phyloP scores from a whole-genome alignment of 2,329 filamentous ascomycete genomes.

The Beauveria caledonica region DNA sequence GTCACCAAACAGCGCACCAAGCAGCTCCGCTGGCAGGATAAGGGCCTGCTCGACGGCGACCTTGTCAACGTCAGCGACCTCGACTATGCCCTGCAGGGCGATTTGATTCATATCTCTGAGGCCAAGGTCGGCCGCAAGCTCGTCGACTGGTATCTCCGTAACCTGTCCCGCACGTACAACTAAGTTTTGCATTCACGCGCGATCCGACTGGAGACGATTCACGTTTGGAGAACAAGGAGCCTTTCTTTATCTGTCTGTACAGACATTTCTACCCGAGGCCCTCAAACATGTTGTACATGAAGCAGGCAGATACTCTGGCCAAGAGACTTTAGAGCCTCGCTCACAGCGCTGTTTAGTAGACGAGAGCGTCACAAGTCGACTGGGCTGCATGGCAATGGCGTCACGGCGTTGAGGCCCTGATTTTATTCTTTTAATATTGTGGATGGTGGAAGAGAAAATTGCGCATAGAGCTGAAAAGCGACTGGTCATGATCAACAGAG shows the following conservation, averaged over 20 bases:
- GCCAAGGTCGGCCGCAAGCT: constrained; percentile 95
- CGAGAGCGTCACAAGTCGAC: constrained; percentile 3
- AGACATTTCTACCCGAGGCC: constrained; percentile 1
- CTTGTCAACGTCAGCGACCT: constrained; percentile 89
- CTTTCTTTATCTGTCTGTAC: neutral
- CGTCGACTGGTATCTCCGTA: constrained; percentile 98
- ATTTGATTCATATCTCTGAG: constrained; percentile 97
- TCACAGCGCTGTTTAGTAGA: neutral
- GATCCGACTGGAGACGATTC: neutral
- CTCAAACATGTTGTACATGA: neutral
- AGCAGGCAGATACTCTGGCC: constrained; percentile 1
- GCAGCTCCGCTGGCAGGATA: constrained; percentile 87
- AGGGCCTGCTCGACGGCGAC: constrained; percentile 84
- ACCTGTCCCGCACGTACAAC: constrained; percentile 89
- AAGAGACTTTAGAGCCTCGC: neutral
- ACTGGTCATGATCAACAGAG: neutral
- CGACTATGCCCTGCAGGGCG: constrained; percentile 93
- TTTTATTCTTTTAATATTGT: constrained; percentile 7
- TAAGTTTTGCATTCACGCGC: constrained; percentile 13
- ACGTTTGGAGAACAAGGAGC: neutral
- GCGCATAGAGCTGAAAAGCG: constrained; percentile 1
- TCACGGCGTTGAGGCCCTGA: constrained; percentile 31
- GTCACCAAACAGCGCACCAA: constrained; percentile 98
- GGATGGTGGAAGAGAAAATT: neutral
- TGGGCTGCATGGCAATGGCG: constrained; percentile 31